Percentiles rank a stretch among this genome's conserved stretches.
These are phyloP conservation scores for Ochetophila trinervis DNA, from an alignment of 306 rosid genomes.

Conservation along the genomic window DNA sequence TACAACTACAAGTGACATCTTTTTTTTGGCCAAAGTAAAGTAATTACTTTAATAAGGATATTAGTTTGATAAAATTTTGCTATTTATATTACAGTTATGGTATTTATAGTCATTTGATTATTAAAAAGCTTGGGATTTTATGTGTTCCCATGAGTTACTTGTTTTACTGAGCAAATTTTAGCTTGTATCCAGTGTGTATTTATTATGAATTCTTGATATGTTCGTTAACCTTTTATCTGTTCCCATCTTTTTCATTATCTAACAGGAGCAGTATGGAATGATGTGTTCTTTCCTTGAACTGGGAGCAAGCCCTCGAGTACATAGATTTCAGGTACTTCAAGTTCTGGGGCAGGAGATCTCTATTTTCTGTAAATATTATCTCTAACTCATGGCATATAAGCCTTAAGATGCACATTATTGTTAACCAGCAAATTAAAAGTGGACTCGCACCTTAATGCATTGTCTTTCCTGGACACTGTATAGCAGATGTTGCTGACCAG, in stretches of 20 bases:
- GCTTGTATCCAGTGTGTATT: conserved; percentile 5
- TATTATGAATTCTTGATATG: conserved; percentile 9
- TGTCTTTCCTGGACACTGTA: too few relatives aligned
- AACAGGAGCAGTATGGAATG: conserved; percentile 65
- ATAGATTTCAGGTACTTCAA: conserved; percentile 76
- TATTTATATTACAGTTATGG: too few relatives aligned
- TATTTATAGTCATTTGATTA: too few relatives aligned
- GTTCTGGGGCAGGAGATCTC: background rate
- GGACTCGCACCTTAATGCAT: too few relatives aligned
- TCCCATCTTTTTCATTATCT: conserved; percentile 18
- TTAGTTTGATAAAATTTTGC: too few relatives aligned
- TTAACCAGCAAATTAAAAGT: too few relatives aligned
- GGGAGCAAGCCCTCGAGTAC: conserved; percentile 50
- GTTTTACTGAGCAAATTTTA: conserved; percentile 1
- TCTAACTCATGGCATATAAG: background rate
- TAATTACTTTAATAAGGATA: too few relatives aligned
- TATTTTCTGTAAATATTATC: background rate
- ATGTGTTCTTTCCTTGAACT: conserved; percentile 40
- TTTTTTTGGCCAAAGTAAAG: background rate
- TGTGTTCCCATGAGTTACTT: background rate
- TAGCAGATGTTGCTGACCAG: too few relatives aligned
- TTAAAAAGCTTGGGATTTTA: too few relatives aligned
- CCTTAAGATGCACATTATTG: too few relatives aligned
- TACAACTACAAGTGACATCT: background rate
- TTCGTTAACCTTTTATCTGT: conserved; percentile 11